Conservation (phyloP, 192 early-diverging fungal genomes). For the Backusella morwellensis region DNA sequence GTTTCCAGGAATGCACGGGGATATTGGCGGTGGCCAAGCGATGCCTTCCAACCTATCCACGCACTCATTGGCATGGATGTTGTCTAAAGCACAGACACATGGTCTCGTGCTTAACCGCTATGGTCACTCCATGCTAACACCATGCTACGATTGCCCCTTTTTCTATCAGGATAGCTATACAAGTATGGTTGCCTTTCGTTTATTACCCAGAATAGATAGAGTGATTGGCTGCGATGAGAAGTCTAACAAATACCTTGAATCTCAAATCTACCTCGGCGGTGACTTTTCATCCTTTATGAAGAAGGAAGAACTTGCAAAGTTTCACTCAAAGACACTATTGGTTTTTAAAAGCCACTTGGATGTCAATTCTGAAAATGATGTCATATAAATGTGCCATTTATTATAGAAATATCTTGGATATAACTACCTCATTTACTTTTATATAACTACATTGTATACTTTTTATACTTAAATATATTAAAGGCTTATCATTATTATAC, state of each 20-base stretch:
- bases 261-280: not conserved
- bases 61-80: slow-evolving; percentile 25
- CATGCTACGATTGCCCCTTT: slow-evolving; percentile 3
- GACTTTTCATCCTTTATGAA: not conserved
- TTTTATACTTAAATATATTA: not conserved
- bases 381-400: not conserved
- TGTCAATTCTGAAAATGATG: not conserved
- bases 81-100: slow-evolving; percentile 6
- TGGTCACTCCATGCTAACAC: not conserved
- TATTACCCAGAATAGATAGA: not conserved
- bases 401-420: not conserved
- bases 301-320: not conserved
- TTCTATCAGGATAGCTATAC: slow-evolving; percentile 11
- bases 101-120: slow-evolving; percentile 11
- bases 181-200: not conserved
- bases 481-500: not conserved
- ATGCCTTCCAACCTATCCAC: not conserved
- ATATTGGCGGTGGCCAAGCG: slow-evolving; percentile 12
- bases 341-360: not conserved
- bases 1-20: slow-evolving; percentile 27
- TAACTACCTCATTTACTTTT: not conserved
- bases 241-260: not conserved
- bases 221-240: not conserved
- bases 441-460: not conserved
- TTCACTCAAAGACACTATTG: not conserved